Conservation (phyloP, 805 yeast species). For the Barnettozyma sucrosica region DNA sequence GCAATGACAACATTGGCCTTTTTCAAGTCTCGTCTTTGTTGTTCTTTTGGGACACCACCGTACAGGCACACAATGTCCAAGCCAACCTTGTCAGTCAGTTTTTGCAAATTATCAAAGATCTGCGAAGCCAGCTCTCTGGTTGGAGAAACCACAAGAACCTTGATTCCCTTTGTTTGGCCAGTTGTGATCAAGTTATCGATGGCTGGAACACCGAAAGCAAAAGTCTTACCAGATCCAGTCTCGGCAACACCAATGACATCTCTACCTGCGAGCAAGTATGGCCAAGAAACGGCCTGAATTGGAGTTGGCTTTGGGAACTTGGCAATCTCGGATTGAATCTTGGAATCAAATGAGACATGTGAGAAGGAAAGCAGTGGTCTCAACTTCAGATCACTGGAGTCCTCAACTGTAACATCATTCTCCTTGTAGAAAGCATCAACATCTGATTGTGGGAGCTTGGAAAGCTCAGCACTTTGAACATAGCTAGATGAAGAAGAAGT, state of each 20-base stretch:
- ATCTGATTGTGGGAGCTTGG: conserved; percentile 44
- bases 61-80: conserved; percentile 79
- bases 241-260: conserved; percentile 98
- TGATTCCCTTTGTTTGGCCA: conserved; percentile 41
- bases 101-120: conserved; percentile 74
- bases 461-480: conserved; percentile 34
- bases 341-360: conserved; percentile 49
- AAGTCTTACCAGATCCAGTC: conserved; percentile 96
- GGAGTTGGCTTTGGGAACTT: conserved; percentile 91
- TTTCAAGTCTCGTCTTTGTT: conserved; percentile 67
- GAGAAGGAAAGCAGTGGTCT: conserved; percentile 69
- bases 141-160: conserved; percentile 86
- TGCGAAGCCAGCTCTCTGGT: conserved; percentile 97
- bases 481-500: conserved; percentile 20
- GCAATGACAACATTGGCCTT: conserved; percentile 82
- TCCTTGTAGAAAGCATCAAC: conserved; percentile 56
- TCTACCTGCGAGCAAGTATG: conserved; percentile 66
- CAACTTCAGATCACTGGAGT: conserved; percentile 44
- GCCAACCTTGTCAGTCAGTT: conserved; percentile 53
- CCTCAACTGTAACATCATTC: conserved; percentile 79
- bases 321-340: conserved; percentile 54
- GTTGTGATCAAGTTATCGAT: conserved; percentile 51
- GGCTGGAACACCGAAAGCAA: conserved; percentile 98
- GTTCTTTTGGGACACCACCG: conserved; percentile 97
- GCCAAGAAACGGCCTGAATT: conserved; percentile 94